Percentiles rank a stretch among this genome's conserved stretches.
Evolutionary conservation across 352 stramenopile species (phyloP).

Genomic region (Globisporangium lucens): DNA sequence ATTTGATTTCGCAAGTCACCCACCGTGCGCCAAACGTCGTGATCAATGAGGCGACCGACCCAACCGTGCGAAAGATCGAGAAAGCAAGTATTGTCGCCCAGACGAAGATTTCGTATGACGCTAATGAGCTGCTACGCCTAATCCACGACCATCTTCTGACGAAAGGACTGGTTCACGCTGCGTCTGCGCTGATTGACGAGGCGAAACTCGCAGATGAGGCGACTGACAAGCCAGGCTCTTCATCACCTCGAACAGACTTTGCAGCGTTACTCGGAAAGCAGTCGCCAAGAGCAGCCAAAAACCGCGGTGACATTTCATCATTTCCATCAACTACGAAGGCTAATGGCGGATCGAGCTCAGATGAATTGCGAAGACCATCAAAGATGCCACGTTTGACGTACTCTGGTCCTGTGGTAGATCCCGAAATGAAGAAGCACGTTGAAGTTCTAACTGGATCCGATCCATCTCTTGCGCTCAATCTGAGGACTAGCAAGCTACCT

Average conservation of each 20-base stretch:
- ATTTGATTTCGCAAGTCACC: conserved; percentile 87
- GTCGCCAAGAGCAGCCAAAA: conserved; percentile 15
- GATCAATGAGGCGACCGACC: conserved; percentile 86
- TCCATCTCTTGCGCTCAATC: neutral
- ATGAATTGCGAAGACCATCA: conserved; percentile 17
- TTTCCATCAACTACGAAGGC: conserved; percentile 5
- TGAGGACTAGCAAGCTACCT: neutral
- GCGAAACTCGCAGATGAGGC: conserved; percentile 31
- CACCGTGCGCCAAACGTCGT: conserved; percentile 78
- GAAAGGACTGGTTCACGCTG: conserved; percentile 60
- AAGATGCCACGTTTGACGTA: conserved; percentile 16
- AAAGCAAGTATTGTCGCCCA: conserved; percentile 88
- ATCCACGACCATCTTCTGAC: conserved; percentile 83
- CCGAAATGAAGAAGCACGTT: conserved; percentile 5
- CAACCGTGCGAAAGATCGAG: conserved; percentile 85
- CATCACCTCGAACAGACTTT: conserved; percentile 17
- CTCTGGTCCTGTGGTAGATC: neutral
- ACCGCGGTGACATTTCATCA: conserved; percentile 1
- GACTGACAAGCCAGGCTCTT: conserved; percentile 6
- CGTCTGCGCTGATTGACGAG: conserved; percentile 50
- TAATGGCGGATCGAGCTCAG: neutral
- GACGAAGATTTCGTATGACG: conserved; percentile 84
- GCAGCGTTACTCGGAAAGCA: conserved; percentile 12
- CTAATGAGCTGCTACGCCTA: conserved; percentile 75
- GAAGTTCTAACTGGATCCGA: neutral